A percentile compares a stretch with the other conserved stretches of the same genome.
phyloP scores from a whole-genome alignment of 441 rosid genomes.

The Adansonia madagascariensis region DNA sequence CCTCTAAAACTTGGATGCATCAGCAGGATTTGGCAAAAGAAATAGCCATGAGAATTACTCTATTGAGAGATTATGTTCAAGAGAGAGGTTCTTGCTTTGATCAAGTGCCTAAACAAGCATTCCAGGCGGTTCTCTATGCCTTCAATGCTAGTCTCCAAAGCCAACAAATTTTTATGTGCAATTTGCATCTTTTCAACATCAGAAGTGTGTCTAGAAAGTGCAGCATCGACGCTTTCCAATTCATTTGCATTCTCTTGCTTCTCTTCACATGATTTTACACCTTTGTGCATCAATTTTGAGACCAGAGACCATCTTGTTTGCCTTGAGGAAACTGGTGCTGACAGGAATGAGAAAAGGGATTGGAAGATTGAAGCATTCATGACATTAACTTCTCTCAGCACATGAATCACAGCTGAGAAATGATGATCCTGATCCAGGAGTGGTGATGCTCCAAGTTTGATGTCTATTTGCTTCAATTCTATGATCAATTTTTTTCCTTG shows the following conservation, averaged over 20 bases:
- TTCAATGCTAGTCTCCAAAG: conserved; percentile 46
- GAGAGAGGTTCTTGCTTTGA: conserved; percentile 62
- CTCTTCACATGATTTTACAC: conserved; percentile 39
- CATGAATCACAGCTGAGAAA: conserved; percentile 46
- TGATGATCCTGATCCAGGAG: conserved; percentile 41
- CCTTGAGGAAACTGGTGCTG: conserved; percentile 36
- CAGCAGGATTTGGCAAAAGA: conserved; percentile 23
- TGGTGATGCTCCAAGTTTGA: conserved; percentile 26
- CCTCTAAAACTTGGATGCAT: conserved; percentile 47
- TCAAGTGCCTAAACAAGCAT: conserved; percentile 55
- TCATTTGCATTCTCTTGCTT: conserved; percentile 40
- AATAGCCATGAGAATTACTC: not conserved
- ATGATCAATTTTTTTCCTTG: conserved; percentile 44
- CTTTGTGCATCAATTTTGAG: conserved; percentile 49
- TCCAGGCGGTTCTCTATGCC: conserved; percentile 57
- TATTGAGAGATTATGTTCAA: conserved; percentile 72
- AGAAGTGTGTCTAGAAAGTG: conserved; percentile 19
- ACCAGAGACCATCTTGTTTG: conserved; percentile 51
- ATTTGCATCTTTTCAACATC: conserved; percentile 35
- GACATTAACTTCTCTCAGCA: conserved; percentile 46
- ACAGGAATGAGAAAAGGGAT: conserved; percentile 50
- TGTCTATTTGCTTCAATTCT: conserved; percentile 47
- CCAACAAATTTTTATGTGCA: conserved; percentile 43
- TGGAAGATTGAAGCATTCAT: conserved; percentile 43
- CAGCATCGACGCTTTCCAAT: conserved; percentile 45